Percentiles rank a stretch among this genome's conserved stretches.
These are phyloP conservation scores for Leccinellum albellum DNA, from an alignment of 768 basidiomycete genomes.

Conservation along the genomic window DNA sequence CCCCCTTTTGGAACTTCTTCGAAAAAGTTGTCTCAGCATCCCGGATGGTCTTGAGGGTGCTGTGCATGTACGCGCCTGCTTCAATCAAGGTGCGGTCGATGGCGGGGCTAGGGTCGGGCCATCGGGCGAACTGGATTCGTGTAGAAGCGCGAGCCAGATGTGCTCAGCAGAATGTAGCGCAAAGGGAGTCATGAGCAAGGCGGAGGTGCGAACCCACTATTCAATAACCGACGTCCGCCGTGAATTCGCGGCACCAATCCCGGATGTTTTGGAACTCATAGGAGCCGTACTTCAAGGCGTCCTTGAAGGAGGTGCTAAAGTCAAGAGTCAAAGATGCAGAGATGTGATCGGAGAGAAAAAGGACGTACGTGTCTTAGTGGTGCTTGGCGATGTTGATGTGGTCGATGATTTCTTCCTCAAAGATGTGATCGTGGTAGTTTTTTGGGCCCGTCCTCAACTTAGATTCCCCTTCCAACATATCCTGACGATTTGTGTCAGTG, in stretches of 20 bases:
- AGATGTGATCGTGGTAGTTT: constrained; percentile 82
- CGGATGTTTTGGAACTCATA: constrained; percentile 91
- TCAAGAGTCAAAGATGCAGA: not conserved
- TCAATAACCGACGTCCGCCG: too few species aligned
- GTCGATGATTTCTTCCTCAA: constrained; percentile 90
- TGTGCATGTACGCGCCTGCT: too few species aligned
- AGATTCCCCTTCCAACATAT: constrained; percentile 69
- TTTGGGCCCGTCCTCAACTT: constrained; percentile 71
- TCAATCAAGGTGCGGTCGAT: too few species aligned
- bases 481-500: constrained; percentile 42
- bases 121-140: constrained; percentile 78
- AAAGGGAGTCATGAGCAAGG: constrained; percentile 78
- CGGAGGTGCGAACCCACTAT: constrained; percentile 77
- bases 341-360: not conserved
- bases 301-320: constrained; percentile 86
- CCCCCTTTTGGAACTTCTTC: constrained; percentile 78
- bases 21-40: constrained; percentile 72
- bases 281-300: constrained; percentile 91
- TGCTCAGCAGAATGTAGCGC: constrained; percentile 95
- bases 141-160: constrained; percentile 75
- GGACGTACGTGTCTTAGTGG: constrained; percentile 70
- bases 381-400: constrained; percentile 79
- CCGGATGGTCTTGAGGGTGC: too few species aligned
- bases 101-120: constrained; percentile 64
- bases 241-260: constrained; percentile 98